Evolutionary conservation across 768 basidiomycete species (phyloP).

Genomic region (Hydnomerulius pinastri): DNA sequence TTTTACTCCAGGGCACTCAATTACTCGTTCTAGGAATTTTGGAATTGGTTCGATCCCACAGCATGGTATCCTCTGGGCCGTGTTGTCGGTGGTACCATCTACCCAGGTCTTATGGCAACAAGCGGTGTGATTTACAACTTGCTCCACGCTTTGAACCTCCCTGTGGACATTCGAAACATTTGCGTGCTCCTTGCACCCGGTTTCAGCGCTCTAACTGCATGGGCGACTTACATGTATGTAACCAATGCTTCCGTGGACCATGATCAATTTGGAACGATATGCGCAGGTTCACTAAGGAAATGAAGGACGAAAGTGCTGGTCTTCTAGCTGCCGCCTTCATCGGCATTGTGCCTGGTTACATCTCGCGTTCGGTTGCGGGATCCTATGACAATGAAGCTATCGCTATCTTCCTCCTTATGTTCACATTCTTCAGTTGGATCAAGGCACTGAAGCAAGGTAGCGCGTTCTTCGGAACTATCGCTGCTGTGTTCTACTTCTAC

Average conservation of each 20-base stretch:
- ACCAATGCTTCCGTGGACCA: neutral
- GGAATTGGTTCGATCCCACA: conserved; percentile 99
- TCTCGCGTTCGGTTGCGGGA: conserved; percentile 97
- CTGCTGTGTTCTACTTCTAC: conserved; percentile 98
- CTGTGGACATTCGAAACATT: conserved; percentile 96
- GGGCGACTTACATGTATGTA: conserved; percentile 91
- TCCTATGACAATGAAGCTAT: conserved; percentile 99
- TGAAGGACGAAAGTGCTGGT: conserved; percentile 94
- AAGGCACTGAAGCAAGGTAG: conserved; percentile 93
- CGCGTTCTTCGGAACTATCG: conserved; percentile 84
- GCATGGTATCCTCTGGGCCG: conserved; percentile 99
- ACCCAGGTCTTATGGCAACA: conserved; percentile 98
- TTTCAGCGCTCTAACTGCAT: conserved; percentile 95
- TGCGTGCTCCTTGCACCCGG: conserved; percentile 97
- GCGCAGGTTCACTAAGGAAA: conserved; percentile 91
- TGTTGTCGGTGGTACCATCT: conserved; percentile 97
- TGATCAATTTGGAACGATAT: neutral
- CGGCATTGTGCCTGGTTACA: conserved; percentile 97
- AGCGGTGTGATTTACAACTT: conserved; percentile 95
- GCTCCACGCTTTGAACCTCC: conserved; percentile 85
- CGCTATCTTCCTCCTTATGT: conserved; percentile 99
- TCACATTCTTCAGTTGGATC: conserved; percentile 97
- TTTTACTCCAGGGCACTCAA: conserved; percentile 7
- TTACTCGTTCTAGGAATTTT: conserved; percentile 77
- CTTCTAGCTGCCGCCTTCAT: conserved; percentile 98